phyloP scores from a whole-genome alignment of 2,329 filamentous ascomycete species.

The Talaromyces piceae region DNA sequence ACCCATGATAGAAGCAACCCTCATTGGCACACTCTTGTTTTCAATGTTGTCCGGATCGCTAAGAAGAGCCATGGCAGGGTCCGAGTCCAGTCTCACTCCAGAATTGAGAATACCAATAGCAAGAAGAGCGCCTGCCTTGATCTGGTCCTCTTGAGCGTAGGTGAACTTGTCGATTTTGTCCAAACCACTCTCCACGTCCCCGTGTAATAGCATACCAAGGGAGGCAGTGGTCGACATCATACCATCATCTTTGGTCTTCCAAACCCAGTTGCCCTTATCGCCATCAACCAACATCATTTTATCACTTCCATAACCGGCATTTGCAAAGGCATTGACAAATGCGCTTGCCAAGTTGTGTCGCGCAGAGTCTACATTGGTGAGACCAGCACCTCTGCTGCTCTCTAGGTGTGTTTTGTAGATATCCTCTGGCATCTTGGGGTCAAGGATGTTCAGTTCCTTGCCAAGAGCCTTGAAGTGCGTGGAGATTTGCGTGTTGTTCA shows the following conservation, averaged over 20 bases:
- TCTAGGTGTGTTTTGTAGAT: slow-evolving; percentile 99
- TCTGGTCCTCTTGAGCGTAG: slow-evolving; percentile 71
- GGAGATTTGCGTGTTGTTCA: slow-evolving; percentile 79
- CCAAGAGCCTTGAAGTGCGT: slow-evolving; percentile 90
- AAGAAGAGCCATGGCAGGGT: slow-evolving; percentile 81
- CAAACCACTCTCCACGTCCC: slow-evolving; percentile 87
- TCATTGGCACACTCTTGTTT: slow-evolving; percentile 67
- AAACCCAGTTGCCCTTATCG: slow-evolving; percentile 89
- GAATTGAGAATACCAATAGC: slow-evolving; percentile 95
- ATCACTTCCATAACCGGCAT: slow-evolving; percentile 89
- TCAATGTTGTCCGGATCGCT: slow-evolving; percentile 73
- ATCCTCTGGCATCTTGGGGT: slow-evolving; percentile 94
- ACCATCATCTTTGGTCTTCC: slow-evolving; percentile 98
- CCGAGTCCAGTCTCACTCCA: slow-evolving; percentile 79
- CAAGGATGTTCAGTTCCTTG: slow-evolving; percentile 93
- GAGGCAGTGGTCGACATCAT: slow-evolving; percentile 97
- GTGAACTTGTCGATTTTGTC: slow-evolving; percentile 95
- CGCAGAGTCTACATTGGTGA: slow-evolving; percentile 92
- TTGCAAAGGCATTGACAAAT: slow-evolving; percentile 96
- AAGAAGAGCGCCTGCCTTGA: slow-evolving; percentile 84
- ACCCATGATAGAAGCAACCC: slow-evolving; percentile 88
- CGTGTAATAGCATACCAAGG: slow-evolving; percentile 80
- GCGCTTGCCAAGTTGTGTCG: slow-evolving; percentile 91
- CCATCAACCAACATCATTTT: slow-evolving; percentile 95
- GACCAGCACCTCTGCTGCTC: slow-evolving; percentile 81